Evolutionary conservation across 169 alveolate genomes (phyloP), one percentile per base, ranked within the genome.

Genomic region (Plasmodium falciparum): DNA sequence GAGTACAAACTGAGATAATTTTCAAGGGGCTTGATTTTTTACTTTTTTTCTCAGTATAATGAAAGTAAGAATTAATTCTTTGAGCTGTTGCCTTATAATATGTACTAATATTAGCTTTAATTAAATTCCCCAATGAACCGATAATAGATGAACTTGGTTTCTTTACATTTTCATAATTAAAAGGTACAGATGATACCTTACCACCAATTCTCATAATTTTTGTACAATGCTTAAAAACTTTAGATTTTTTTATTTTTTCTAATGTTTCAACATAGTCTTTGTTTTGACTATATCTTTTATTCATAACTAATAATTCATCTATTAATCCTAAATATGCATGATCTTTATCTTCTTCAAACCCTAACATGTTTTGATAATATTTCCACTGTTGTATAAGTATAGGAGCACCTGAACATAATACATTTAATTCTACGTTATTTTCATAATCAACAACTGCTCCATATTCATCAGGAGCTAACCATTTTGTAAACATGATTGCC

Each of bases 71-170:
- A 43, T 80, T 80, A 8, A 80, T 56, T 56, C 90, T 59, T 15
- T 67, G 49, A 5, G 90, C 90, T 13, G 47, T 80, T 13, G 90
- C 78, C 17, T 22, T 20, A 61, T 69, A 54, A 47, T 80, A 69
- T 20, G 56, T 17, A 13, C 56, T 47, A 13, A 80, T 66, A 62
- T 80, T 69, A 43, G 90, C 90, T 39, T 80, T 80, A 9, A 80
- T 72, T 61, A 80, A 71, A 58, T 80, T 80, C 6, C 90, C 90
- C 54, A 80, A 80, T n/a, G 90, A 59, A 11, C 90, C 90, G 22
- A 67, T n/a, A 22, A 80, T 52, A 1, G 90, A 80, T n/a, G 74
- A 52, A 43, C 83, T 80, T 9, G 90, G 90, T 22, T 58, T 80
- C 39, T 80, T 80, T 62, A 54, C 71, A 20, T 80, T 80, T 80